A percentile compares a stretch with the other conserved stretches of the same genome.
These are phyloP conservation scores for Mycena haematopus DNA, from an alignment of 768 basidiomycete species.

Conservation along the genomic window DNA sequence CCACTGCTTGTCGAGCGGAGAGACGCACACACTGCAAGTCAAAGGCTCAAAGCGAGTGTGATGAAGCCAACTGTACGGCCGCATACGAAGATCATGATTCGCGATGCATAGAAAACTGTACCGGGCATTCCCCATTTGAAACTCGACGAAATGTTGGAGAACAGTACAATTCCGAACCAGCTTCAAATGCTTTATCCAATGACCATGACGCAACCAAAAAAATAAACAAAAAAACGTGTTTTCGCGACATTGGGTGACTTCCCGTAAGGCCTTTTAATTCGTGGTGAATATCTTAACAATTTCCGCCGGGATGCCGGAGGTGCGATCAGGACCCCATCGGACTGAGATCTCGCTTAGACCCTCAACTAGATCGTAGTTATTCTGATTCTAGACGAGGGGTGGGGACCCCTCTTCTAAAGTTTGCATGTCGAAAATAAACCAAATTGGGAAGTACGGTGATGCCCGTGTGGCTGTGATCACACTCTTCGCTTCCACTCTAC, in stretches of 20 bases:
- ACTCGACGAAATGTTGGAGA: too few species aligned
- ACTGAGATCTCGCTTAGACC: constrained; percentile 3
- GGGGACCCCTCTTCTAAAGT: constrained; percentile 1
- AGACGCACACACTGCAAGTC: too few species aligned
- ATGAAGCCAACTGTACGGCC: too few species aligned
- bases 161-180: too few species aligned
- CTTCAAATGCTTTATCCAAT: too few species aligned
- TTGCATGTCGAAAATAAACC: constrained; percentile 1
- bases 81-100: too few species aligned
- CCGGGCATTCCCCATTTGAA: too few species aligned
- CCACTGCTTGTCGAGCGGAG: too few species aligned
- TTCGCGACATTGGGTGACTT: neutral
- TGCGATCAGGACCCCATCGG: constrained; percentile 5
- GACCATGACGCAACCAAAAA: too few species aligned
- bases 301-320: constrained; percentile 1
- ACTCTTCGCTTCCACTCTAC: neutral
- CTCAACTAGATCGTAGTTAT: neutral
- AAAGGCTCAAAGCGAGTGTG: too few species aligned
- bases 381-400: neutral
- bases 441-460: neutral
- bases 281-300: neutral
- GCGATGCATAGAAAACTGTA: too few species aligned
- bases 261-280: neutral
- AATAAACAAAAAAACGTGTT: too few species aligned
- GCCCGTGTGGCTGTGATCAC: constrained; percentile 2